Percentiles rank a stretch among this genome's conserved stretches.
Conservation (phyloP, 805 yeast species). For the Starmerella asiatica region DNA sequence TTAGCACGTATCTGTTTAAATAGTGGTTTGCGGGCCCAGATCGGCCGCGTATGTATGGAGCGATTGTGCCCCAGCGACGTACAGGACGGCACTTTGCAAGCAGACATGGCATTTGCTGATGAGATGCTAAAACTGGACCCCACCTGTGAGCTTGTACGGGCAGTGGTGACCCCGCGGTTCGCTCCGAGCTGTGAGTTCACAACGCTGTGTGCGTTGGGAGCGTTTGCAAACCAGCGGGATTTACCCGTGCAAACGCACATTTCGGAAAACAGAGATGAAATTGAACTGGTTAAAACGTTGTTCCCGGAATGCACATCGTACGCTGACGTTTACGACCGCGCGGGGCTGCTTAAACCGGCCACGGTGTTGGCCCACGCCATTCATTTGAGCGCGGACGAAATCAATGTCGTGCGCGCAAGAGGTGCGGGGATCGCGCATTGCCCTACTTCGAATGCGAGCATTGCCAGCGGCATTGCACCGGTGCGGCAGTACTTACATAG, state of each 20-base stretch:
- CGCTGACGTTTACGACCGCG: slow-evolving; percentile 61
- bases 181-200: slow-evolving; percentile 73
- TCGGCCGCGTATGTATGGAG: slow-evolving; percentile 94
- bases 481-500: slow-evolving; percentile 53
- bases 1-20: slow-evolving; percentile 58
- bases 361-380: slow-evolving; percentile 86
- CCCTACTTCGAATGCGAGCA: slow-evolving; percentile 78
- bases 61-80: slow-evolving; percentile 60
- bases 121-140: slow-evolving; percentile 47
- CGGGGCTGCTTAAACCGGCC: slow-evolving; percentile 43
- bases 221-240: slow-evolving; percentile 33
- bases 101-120: slow-evolving; percentile 44
- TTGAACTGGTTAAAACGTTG: slow-evolving; percentile 53
- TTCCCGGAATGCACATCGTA: slow-evolving; percentile 63
- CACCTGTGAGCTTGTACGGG: slow-evolving; percentile 39
- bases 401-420: slow-evolving; percentile 38
- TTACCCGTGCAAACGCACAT: slow-evolving; percentile 81
- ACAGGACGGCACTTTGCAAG: slow-evolving; percentile 38
- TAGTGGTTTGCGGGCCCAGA: slow-evolving; percentile 72
- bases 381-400: slow-evolving; percentile 56
- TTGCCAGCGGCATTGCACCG: slow-evolving; percentile 84
- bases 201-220: slow-evolving; percentile 51
- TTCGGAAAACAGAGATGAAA: slow-evolving; percentile 67
- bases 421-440: slow-evolving; percentile 78
- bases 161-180: slow-evolving; percentile 83